Evolutionary conservation across 2,329 filamentous ascomycete species (phyloP), one percentile per base, ranked within the genome.

Genomic region (Colletotrichum sp.): DNA sequence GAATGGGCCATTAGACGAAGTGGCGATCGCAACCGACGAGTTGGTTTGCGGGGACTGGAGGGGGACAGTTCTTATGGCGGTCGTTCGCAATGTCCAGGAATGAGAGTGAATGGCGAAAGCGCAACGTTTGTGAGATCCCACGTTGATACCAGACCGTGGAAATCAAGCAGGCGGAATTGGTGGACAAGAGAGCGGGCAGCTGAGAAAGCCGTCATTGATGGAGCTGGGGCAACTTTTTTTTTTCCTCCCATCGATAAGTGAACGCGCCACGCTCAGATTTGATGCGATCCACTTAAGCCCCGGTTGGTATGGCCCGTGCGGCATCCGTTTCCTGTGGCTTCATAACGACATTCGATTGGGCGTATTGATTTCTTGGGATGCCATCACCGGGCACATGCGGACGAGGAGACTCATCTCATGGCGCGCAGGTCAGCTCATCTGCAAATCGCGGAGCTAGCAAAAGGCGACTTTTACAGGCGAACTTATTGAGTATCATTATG

Each of bases 1-100:
- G 80, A 79, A 67, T 85, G 81, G 67, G 83, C 80, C 84, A 86
- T 86, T 16, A 44, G 57, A 32, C 24, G 28, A 57, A 44, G 73
- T 64, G 57, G 44, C 59, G 64, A 60, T 36, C 12, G 69, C 21
- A 26, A 59, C 26, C 26, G 55, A 59, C 55, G 21, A 28, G 55
- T 26, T 59, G 26, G 13, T 28, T 59, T 59, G 26, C 5, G 55
- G 21, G 16, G 24, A 59, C 21, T 12, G 44, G 24, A 32, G 39
- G 28, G 18, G 26, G 39, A 18, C 18, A 26, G 26, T 55, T 55
- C 24, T 49, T 49, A 49, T n/a, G 44, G 13, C 18, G 12, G 21
- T 63, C 30, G 36, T 26, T 64, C 30, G 70, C 34, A n/a, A 55
- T 52, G 13, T 57, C 49, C 4, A 36, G 10, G 8, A 24, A 24